These are phyloP conservation scores for Hanseniaspora vineae DNA, from an alignment of 805 yeast genomes.

Conservation along the genomic window DNA sequence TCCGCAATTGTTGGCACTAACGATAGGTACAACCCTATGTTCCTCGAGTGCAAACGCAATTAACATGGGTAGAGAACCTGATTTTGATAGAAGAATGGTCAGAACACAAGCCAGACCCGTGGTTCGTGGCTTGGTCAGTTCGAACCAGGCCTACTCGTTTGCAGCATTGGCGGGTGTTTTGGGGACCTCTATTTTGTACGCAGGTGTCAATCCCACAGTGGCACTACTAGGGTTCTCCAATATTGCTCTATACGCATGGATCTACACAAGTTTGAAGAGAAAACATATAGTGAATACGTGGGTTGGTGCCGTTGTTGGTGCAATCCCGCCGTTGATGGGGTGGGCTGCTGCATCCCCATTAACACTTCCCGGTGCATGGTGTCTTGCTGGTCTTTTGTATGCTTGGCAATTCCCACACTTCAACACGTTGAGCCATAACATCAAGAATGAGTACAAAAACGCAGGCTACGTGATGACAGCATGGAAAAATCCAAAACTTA, in stretches of 20 bases:
- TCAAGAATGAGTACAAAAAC: conserved; percentile 72
- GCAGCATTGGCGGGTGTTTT: conserved; percentile 61
- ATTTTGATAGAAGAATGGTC: conserved; percentile 74
- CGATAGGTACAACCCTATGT: conserved; percentile 74
- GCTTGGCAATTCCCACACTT: conserved; percentile 99
- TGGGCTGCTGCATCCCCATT: conserved; percentile 89
- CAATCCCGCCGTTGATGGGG: conserved; percentile 97
- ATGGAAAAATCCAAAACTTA: conserved; percentile 77
- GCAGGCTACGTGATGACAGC: conserved; percentile 99
- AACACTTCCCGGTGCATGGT: conserved; percentile 88
- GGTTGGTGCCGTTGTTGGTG: conserved; percentile 99
- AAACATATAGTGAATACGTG: conserved; percentile 81
- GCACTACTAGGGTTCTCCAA: conserved; percentile 70
- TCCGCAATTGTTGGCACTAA: conserved; percentile 54
- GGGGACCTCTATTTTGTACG: conserved; percentile 56
- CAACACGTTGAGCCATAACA: conserved; percentile 79
- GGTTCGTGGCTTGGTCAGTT: conserved; percentile 65
- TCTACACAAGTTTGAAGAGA: conserved; percentile 83
- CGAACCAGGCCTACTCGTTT: conserved; percentile 67
- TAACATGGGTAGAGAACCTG: conserved; percentile 94
- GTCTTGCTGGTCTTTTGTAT: conserved; percentile 73
- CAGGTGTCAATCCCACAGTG: conserved; percentile 80
- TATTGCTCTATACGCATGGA: conserved; percentile 75
- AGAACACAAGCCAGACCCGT: conserved; percentile 85
- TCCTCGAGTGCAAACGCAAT: conserved; percentile 95